phyloP scores from a whole-genome alignment of 345 rosid genomes.

The Ceriops decandra region DNA sequence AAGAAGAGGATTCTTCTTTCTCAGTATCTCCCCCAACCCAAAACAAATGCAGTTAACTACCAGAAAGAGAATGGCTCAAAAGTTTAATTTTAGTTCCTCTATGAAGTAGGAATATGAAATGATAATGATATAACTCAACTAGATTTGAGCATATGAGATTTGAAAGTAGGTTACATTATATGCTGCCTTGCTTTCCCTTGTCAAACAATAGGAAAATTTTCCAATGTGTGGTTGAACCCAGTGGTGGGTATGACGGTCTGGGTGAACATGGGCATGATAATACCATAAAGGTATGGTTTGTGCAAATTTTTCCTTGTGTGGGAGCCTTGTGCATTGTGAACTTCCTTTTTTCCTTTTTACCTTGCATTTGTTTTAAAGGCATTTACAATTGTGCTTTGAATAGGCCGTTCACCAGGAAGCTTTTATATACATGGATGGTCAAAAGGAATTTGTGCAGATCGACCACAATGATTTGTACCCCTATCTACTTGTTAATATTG shows the following conservation, averaged over 20 bases:
- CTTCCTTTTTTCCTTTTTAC: background rate
- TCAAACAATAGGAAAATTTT: conserved; percentile 6
- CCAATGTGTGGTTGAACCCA: background rate
- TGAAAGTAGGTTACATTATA: background rate
- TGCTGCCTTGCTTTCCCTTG: background rate
- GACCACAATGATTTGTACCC: conserved; percentile 76
- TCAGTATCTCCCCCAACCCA: background rate
- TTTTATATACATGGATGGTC: conserved; percentile 63
- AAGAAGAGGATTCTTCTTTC: background rate
- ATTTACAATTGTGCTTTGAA: conserved; percentile 28
- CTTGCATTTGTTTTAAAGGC: conserved; percentile 7
- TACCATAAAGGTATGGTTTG: background rate
- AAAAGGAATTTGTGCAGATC: conserved; percentile 63
- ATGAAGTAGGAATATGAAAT: background rate
- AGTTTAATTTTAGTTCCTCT: background rate
- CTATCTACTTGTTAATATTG: conserved; percentile 85
- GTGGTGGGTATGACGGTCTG: background rate
- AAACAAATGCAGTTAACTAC: background rate
- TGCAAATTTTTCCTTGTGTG: background rate
- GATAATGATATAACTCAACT: background rate
- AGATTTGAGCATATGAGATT: background rate
- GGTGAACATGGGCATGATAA: background rate
- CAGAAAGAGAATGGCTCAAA: background rate
- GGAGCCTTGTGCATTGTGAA: too few species aligned
- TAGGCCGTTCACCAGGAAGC: conserved; percentile 81